These are phyloP conservation scores for Solanum sejunctum DNA, from an alignment of 257 asterid species.

Conservation along the genomic window DNA sequence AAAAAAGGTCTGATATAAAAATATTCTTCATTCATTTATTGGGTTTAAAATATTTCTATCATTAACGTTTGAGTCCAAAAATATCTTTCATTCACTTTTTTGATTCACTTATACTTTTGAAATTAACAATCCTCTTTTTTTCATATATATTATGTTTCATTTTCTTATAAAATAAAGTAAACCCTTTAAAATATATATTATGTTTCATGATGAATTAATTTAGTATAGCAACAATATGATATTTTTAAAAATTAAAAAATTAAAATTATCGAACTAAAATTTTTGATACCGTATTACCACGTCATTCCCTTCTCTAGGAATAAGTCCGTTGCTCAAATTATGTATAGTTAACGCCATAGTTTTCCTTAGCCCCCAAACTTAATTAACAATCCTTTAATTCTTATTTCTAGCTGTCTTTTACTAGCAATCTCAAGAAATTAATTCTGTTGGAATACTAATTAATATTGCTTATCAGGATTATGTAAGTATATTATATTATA, in stretches of 20 bases:
- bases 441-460: neutral
- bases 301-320: neutral
- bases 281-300: neutral
- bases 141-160: no score
- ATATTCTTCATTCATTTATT: no score
- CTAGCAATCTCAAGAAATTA: neutral
- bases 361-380: neutral
- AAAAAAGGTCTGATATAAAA: no score
- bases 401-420: neutral
- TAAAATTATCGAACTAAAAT: neutral
- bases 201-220: neutral
- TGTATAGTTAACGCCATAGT: neutral
- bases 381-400: neutral
- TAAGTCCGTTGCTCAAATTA: neutral
- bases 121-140: no score
- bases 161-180: no score
- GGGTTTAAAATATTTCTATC: no score
- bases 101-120: no score
- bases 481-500: neutral
- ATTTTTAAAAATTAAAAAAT: neutral
- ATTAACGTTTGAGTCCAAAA: accelerated
- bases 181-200: no score
- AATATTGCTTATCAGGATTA: neutral
- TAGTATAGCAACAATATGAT: neutral
- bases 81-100: no score